phyloP scores from a whole-genome alignment of 176 grass and related monocot genomes.

The Phoenix roebelenii region DNA sequence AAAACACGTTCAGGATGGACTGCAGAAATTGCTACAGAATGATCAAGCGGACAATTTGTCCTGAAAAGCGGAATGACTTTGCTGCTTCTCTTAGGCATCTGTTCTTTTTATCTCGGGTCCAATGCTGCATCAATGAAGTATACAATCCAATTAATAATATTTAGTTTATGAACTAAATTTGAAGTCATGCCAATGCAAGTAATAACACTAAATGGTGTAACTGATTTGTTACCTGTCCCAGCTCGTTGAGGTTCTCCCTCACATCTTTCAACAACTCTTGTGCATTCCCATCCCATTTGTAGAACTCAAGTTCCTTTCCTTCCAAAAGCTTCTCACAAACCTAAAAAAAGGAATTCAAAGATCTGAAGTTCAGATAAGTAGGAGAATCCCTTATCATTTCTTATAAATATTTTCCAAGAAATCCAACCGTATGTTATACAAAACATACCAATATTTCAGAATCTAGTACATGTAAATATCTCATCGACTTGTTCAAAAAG shows the following conservation, averaged over 20 bases:
- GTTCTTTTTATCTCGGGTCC: slow-evolving; percentile 79
- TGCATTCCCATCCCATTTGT: slow-evolving; percentile 76
- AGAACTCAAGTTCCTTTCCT: slow-evolving; percentile 67
- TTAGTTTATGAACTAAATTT: neutral
- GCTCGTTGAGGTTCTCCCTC: slow-evolving; percentile 67
- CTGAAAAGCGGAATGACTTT: slow-evolving; percentile 69
- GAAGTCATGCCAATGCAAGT: neutral
- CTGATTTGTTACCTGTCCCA: slow-evolving; percentile 48
- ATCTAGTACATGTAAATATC: too few relatives aligned
- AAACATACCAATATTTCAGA: too few relatives aligned
- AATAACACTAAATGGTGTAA: slow-evolving; percentile 6
- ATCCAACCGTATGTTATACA: too few relatives aligned
- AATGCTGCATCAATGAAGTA: slow-evolving; percentile 46
- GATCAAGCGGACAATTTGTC: slow-evolving; percentile 66
- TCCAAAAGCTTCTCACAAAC: slow-evolving; percentile 56
- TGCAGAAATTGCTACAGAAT: slow-evolving; percentile 22
- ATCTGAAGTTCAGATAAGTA: neutral
- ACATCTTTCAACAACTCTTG: slow-evolving; percentile 56
- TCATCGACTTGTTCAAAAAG: too few relatives aligned
- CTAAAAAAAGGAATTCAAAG: slow-evolving; percentile 27
- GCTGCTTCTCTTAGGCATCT: slow-evolving; percentile 65
- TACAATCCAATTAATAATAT: neutral
- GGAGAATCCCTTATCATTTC: neutral
- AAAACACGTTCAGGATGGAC: neutral
- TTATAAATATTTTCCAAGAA: neutral